Evolutionary conservation across 2,329 filamentous ascomycete species (phyloP), one percentile per base, ranked within the genome.

Genomic region (Magnaporthales sp.): DNA sequence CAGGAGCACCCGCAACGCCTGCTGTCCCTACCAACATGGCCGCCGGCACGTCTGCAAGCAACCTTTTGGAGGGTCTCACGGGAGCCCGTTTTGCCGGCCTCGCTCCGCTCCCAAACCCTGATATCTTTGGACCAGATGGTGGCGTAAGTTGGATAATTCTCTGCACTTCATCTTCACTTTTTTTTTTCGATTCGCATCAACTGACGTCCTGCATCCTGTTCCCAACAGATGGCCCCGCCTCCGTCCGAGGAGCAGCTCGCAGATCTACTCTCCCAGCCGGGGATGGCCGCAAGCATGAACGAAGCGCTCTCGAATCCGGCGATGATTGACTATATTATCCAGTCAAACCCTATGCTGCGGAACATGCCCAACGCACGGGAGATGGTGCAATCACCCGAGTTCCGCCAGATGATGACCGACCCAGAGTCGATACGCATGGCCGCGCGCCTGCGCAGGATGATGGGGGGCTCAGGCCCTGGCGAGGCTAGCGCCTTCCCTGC

Each of bases 241-340:
- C 92, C 92, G 38, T 84, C 92, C 74, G 87, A 92, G 68, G 93
- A 97, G 67, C 85, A 91, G 67, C 86, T 99, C 76, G 86, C 92
- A 67, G 85, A 88, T 70, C 91, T 97, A 87, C 88, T 99, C 73
- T 88, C 91, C 69, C 92, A 98, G 74, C 95, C 95, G 26, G 90
- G 92, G 74, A 89, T 96, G 67, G 87, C 91, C 70, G 90, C 92
- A 70, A 89, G 89, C 66, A 91, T 99, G 86, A 96, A 95, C 77
- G 94, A 97, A 78, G 92, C 93, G 46, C 90, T 99, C 76, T 91
- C 93, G 77, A 98, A 98, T 78, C 94, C 95, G n/a, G 86, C 89
- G 22, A 91, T 99, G 72, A 86, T 98, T 75, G 92, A 98, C 74
- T 92, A 96, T 86, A 91, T 98, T 85, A 93, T 99, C 72, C 88